Percentiles rank a stretch among this genome's conserved stretches.
Conservation (phyloP, 768 basidiomycete genomes). For the Mrakia gelida region DNA sequence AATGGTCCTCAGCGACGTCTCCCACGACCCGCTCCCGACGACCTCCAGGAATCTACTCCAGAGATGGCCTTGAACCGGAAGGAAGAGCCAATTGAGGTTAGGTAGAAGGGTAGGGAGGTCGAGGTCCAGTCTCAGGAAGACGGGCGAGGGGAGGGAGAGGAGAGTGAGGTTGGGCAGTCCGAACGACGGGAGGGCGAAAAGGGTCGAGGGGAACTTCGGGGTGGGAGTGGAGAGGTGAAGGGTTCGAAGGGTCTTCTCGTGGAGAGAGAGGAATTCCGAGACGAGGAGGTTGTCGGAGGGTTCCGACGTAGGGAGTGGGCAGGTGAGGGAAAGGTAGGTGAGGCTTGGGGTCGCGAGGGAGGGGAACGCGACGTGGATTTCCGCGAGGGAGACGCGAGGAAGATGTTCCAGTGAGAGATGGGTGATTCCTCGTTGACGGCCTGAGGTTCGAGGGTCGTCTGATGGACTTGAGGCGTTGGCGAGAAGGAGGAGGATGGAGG, state of each 20-base stretch:
- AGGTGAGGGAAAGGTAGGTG: not conserved
- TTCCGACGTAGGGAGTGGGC: not conserved
- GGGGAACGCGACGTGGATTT: not conserved
- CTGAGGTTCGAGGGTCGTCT: not conserved
- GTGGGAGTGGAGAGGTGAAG: conserved; percentile 2
- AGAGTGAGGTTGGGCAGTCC: conserved; percentile 6
- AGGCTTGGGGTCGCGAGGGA: not conserved
- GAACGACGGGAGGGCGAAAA: not conserved
- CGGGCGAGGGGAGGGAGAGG: not conserved
- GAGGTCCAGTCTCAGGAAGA: not conserved
- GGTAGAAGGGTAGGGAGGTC: not conserved
- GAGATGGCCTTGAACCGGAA: not conserved
- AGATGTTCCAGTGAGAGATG: conserved; percentile 21
- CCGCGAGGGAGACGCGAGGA: not conserved
- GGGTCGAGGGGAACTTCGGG: not conserved
- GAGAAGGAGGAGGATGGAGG: conserved; percentile 6
- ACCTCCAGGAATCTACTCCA: not conserved
- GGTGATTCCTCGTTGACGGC: conserved; percentile 3
- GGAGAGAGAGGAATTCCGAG: not conserved
- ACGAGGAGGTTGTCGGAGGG: not conserved
- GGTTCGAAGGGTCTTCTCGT: not conserved
- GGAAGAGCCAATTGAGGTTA: not conserved
- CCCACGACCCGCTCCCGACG: not conserved
- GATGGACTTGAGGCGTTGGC: not conserved
- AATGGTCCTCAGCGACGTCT: not conserved